Evolutionary conservation across 805 yeast species (phyloP), one percentile per base, ranked within the genome.

Genomic region (Scheffersomyces amazonensis): DNA sequence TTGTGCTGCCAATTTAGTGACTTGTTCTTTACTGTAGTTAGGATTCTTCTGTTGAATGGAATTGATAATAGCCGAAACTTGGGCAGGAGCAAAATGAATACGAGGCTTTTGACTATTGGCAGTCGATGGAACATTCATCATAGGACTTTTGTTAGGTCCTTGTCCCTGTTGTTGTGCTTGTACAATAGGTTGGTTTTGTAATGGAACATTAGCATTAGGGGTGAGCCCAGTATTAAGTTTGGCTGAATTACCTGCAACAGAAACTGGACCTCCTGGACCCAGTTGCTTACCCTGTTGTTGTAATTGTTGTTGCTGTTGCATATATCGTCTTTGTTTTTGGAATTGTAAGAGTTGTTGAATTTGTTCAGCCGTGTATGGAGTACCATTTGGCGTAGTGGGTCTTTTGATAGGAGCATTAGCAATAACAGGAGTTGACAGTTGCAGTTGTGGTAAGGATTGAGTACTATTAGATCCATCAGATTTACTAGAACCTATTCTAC

Each of bases 11-110:
- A 81, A 65, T 41, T 77, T 74, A 2, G 83, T 78, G 1, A 81
- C 85, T 49, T 81, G 83, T 40, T 77, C 82, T 43, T 79, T 79
- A 9, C 78, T 66, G 52, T 80, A 60, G 22, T 69, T 73, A 1
- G 88, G 88, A 53, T 81, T 76, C 48, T 80, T 80, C n/a, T 73
- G 61, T 52, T 81, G 85, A 37, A 81, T 81, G 32, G 81, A 78
- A 46, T 70, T 76, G 40, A 81, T 76, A 30, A 81, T 73, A 1
- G 84, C 81, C 8, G 84, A 73, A 3, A 81, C 83, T 48, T 81
- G 87, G 1, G 80, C 76, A 11, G 81, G 78, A 0, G 80, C 74
- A 55, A 79, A 75, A 31, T 65, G 69, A 16, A 68, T 58, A 21
- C 70, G 50, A 10, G 67, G 60, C 36, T 65, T 62, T 10, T 22